Conservation (phyloP, 306 rosid species). For the Ammopiptanthus mongolicus region DNA sequence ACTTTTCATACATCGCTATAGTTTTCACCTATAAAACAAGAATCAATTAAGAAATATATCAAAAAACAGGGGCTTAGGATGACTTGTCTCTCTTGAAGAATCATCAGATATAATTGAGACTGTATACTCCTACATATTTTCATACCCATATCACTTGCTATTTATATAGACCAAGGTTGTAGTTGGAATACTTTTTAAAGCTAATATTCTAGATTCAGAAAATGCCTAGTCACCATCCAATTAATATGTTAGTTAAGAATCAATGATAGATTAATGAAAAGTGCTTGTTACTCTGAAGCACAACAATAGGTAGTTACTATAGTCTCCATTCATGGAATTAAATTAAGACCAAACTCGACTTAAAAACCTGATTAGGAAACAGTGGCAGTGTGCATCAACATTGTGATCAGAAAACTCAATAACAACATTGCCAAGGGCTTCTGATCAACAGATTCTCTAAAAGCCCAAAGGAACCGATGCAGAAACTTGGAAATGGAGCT, state of each 20-base stretch:
- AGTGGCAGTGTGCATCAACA: background rate
- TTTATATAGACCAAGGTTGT: background rate
- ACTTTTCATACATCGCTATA: background rate
- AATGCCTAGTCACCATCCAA: background rate
- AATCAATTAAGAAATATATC: background rate
- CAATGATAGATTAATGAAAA: background rate
- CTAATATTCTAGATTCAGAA: background rate
- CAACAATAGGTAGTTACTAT: background rate
- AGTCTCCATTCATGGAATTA: background rate
- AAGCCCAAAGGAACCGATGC: background rate
- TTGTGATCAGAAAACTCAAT: background rate
- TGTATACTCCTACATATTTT: background rate
- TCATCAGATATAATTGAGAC: background rate
- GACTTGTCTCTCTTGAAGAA: background rate
- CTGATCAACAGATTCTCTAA: background rate
- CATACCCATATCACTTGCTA: background rate
- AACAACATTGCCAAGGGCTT: background rate
- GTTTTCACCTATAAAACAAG: background rate
- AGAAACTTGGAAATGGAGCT: background rate
- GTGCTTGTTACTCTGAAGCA: background rate
- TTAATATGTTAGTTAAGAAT: background rate
- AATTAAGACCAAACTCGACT: background rate
- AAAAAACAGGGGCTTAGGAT: background rate
- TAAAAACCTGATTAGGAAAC: background rate
- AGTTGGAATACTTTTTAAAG: background rate